Percentiles rank a stretch among this genome's conserved stretches.
These are phyloP conservation scores for Didymella lethalis DNA, from an alignment of 2,329 filamentous ascomycete species.

Conservation along the genomic window DNA sequence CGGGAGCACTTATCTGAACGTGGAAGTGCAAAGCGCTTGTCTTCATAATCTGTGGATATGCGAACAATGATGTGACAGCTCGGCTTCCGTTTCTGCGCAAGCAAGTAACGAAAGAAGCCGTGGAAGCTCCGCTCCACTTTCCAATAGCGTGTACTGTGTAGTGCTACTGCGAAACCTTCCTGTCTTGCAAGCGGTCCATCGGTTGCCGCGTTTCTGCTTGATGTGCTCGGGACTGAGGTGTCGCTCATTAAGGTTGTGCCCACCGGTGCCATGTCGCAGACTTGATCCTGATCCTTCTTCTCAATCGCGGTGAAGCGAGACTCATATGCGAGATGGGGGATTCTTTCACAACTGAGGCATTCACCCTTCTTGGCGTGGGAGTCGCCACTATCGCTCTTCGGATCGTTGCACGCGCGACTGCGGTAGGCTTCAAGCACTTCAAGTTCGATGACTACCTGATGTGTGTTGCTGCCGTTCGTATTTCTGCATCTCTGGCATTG, in stretches of 20 bases:
- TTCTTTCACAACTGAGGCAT: slow-evolving; percentile 27
- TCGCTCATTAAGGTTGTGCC: slow-evolving; percentile 12
- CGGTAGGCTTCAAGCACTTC: slow-evolving; percentile 60
- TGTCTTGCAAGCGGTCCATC: slow-evolving; percentile 11
- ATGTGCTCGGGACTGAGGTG: neutral
- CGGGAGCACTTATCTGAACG: slow-evolving; percentile 2
- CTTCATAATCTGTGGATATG: slow-evolving; percentile 5
- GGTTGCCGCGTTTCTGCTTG: neutral
- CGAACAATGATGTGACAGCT: slow-evolving; percentile 3
- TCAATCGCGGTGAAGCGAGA: slow-evolving; percentile 3
- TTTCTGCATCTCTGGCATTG: neutral
- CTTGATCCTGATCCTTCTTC: slow-evolving; percentile 5
- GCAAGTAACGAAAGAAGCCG: neutral
- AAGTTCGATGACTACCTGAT: slow-evolving; percentile 68
- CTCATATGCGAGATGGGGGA: slow-evolving; percentile 12
- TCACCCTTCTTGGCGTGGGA: slow-evolving; percentile 28
- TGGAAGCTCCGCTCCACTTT: neutral
- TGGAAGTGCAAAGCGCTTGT: slow-evolving; percentile 4
- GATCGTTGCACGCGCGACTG: slow-evolving; percentile 58
- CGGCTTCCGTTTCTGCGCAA: slow-evolving; percentile 3
- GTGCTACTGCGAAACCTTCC: slow-evolving; percentile 3
- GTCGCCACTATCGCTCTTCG: slow-evolving; percentile 61
- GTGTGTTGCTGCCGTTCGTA: slow-evolving; percentile 60
- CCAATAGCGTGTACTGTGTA: slow-evolving; percentile 5
- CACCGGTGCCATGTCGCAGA: slow-evolving; percentile 9